These are phyloP conservation scores for Trapa bicornis DNA, from an alignment of 345 rosid genomes.

Conservation along the genomic window DNA sequence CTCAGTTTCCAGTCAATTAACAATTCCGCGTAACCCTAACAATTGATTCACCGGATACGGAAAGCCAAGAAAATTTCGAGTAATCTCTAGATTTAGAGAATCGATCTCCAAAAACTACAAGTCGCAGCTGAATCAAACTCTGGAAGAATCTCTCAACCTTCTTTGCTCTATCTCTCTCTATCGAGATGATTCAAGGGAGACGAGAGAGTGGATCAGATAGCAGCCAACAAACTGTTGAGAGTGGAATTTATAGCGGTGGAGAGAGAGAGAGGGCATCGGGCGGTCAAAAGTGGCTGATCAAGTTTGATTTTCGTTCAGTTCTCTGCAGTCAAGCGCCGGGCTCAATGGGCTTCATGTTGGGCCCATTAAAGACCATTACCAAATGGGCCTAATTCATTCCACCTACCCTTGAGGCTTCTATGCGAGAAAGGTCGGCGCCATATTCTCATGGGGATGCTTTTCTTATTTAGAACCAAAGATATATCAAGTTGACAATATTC, in stretches of 20 bases:
- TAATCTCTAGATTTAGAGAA: neutral
- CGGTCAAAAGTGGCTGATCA: neutral
- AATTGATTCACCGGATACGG: neutral
- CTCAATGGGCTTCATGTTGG: neutral
- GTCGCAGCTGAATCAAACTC: no score
- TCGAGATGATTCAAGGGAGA: no score
- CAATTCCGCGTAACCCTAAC: neutral
- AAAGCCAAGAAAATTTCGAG: neutral
- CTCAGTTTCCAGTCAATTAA: neutral
- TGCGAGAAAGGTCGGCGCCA: no score
- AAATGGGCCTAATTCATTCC: no score
- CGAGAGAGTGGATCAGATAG: no score
- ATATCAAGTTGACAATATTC: neutral
- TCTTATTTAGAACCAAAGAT: neutral
- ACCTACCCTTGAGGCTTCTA: no score
- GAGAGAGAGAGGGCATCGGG: slow-evolving; percentile 1
- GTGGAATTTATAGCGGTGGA: neutral
- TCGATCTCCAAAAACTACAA: neutral
- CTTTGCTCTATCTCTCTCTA: no score
- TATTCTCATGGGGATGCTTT: no score
- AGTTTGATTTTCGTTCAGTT: neutral
- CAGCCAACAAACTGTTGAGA: no score
- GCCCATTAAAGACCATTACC: neutral
- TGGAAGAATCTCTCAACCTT: no score
- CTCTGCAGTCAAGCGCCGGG: neutral